Evolutionary conservation across 176 grass and related monocot species (phyloP).

Genomic region (sorghum (Sorghum bicolor)): DNA sequence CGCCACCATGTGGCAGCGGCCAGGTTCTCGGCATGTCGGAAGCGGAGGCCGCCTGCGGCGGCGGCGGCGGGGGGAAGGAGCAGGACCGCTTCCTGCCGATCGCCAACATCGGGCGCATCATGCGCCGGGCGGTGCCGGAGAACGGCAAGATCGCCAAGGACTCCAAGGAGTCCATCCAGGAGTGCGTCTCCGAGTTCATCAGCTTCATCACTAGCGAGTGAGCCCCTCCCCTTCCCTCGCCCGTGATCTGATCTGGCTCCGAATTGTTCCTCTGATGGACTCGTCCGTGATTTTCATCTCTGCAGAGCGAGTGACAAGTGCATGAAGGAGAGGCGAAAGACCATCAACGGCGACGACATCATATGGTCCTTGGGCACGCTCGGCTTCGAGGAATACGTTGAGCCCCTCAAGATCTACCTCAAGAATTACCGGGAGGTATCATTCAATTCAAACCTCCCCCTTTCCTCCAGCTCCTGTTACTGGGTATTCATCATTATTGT

Average conservation of each 20-base stretch:
- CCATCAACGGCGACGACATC: constrained; percentile 72
- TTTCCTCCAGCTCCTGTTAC: neutral
- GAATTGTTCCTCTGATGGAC: neutral
- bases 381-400: constrained; percentile 74
- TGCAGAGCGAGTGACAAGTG: constrained; percentile 78
- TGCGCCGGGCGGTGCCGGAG: constrained; percentile 71
- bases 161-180: constrained; percentile 76
- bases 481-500: neutral
- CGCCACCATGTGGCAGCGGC: neutral
- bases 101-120: constrained; percentile 73
- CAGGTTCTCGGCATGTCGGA: constrained; percentile 50
- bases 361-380: constrained; percentile 63
- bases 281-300: neutral
- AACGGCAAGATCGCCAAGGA: constrained; percentile 86
- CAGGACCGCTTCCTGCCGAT: constrained; percentile 78
- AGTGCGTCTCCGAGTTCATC: constrained; percentile 86
- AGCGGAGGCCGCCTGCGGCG: constrained; percentile 18
- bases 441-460: neutral
- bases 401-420: constrained; percentile 66
- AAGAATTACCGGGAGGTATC: constrained; percentile 62
- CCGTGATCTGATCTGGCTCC: neutral
- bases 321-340: constrained; percentile 80
- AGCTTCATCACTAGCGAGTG: constrained; percentile 86
- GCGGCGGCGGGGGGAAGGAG: constrained; percentile 33
- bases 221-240: neutral